Base-by-base conservation (phyloP, 2,329 filamentous ascomycete species). In the Penicillium sumatraense region DNA sequence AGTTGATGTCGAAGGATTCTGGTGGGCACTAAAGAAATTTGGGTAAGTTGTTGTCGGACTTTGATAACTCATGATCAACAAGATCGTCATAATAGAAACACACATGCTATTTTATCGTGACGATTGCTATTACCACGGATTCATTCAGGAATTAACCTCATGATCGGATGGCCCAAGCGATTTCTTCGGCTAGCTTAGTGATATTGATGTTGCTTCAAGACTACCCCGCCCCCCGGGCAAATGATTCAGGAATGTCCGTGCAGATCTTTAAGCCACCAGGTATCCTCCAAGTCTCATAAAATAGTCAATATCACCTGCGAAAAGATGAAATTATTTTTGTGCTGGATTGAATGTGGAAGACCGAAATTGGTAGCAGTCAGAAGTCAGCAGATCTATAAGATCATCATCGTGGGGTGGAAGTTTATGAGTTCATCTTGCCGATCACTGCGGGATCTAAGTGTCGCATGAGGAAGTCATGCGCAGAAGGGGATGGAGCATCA, bases 171-270 rank as follows among this genome's bases (percentile, higher is more conserved):
- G 33, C 33, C 1, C n/a, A 36, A 36, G 16, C 5, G 35, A 5
- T 6, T 21, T 40, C 36, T 40, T 40, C 36, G 18, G 16, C 16
- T 20, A 18, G 36, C 18, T 11, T 21, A 21, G 8, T 20, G 18
- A 13, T 40, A 13, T 14, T 36, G 2, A 36, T 36, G 18, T 36
- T 36, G 33, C 33, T 36, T 36, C 33, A 36, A 36, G 33, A 36
- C n/a, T 40, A 40, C 36, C 36, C 36, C 36, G 36, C 26, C 33
- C 24, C 49, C 24, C 49, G 49, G 49, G 26, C 49, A 51, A 51
- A 31, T 51, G 8, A 44, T 35, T 51, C 38, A 36, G 49, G 49
- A 44, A 51, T 36, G 8, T 27, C 49, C 49, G 49, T 45, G 26
- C 24, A 45, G 49, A 44, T 44, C 49, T 35, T 36, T 27, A 38